These are phyloP conservation scores for Neoscytalidium dimidiatum DNA, from an alignment of 2,329 filamentous ascomycete genomes.

Conservation along the genomic window DNA sequence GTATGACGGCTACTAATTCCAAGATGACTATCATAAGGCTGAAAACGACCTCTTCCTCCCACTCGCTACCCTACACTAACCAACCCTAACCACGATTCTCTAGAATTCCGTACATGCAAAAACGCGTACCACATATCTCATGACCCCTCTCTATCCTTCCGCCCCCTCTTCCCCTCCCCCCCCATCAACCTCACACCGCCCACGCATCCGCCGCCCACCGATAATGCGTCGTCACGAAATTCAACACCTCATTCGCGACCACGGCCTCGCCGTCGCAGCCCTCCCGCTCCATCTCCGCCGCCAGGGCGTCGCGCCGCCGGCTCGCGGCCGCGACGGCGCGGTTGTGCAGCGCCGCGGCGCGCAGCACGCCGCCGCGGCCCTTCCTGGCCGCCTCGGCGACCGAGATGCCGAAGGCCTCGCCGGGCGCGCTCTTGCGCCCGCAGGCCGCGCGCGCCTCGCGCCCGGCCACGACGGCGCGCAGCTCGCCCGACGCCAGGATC, in stretches of 20 bases:
- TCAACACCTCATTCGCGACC: background rate
- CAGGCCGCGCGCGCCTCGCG: background rate
- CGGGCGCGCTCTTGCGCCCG: background rate
- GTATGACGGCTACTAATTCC: no score
- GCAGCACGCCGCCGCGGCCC: background rate
- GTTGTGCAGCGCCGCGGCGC: background rate
- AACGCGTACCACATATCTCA: background rate
- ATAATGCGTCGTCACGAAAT: background rate
- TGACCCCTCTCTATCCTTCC: background rate
- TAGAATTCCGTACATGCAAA: no score
- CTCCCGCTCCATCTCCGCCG: background rate
- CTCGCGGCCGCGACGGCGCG: background rate
- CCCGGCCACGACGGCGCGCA: background rate
- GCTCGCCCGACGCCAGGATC: no score
- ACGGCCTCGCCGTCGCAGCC: background rate
- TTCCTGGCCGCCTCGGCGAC: background rate
- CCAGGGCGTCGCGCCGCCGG: background rate
- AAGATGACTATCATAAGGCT: no score
- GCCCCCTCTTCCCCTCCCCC: background rate
- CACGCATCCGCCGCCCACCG: background rate
- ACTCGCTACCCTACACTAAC: no score
- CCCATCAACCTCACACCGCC: background rate
- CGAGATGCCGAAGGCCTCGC: background rate
- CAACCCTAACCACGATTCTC: no score
- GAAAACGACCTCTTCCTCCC: no score